phyloP scores from a whole-genome alignment of 2,329 filamentous ascomycete genomes.

The Ascocoryne sarcoides region DNA sequence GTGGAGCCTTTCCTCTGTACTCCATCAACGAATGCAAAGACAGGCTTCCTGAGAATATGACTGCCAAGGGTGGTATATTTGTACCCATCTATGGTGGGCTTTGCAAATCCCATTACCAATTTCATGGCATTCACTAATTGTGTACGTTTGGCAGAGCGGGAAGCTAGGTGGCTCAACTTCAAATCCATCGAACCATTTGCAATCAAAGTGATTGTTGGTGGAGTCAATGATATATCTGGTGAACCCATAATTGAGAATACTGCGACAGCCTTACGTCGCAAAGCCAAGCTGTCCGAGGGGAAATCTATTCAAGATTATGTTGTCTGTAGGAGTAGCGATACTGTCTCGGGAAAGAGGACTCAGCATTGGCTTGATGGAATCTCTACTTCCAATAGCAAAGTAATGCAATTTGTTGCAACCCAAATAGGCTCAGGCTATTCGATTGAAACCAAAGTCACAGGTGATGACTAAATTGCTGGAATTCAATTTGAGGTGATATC shows the following conservation, averaged over 20 bases:
- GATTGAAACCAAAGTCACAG: slow-evolving; percentile 35
- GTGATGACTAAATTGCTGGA: slow-evolving; percentile 30
- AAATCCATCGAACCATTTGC: slow-evolving; percentile 23
- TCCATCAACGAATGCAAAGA: slow-evolving; percentile 27
- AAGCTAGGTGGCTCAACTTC: slow-evolving; percentile 37
- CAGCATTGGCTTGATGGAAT: slow-evolving; percentile 38
- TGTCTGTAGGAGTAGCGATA: too few relatives aligned
- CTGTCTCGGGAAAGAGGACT: too few relatives aligned
- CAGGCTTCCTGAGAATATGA: slow-evolving; percentile 30
- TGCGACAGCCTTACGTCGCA: slow-evolving; percentile 8
- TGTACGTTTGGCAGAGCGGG: slow-evolving; percentile 22
- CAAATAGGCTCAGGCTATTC: slow-evolving; percentile 32
- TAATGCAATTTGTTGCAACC: slow-evolving; percentile 38
- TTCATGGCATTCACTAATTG: not conserved
- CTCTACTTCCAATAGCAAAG: slow-evolving; percentile 24
- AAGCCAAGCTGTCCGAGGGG: not conserved
- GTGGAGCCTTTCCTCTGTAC: slow-evolving; percentile 34
- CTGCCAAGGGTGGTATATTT: slow-evolving; percentile 35
- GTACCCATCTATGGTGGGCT: slow-evolving; percentile 35
- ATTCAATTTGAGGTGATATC: slow-evolving; percentile 33
- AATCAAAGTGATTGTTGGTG: slow-evolving; percentile 33
- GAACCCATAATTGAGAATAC: slow-evolving; percentile 16
- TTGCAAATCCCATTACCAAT: not conserved
- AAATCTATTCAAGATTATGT: slow-evolving; percentile 34
- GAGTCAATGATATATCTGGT: slow-evolving; percentile 36